A percentile compares a stretch with the other conserved stretches of the same genome.
phyloP scores from a whole-genome alignment of 1,284 basidiomycete genomes.

The Cystobasidium slooffiae region DNA sequence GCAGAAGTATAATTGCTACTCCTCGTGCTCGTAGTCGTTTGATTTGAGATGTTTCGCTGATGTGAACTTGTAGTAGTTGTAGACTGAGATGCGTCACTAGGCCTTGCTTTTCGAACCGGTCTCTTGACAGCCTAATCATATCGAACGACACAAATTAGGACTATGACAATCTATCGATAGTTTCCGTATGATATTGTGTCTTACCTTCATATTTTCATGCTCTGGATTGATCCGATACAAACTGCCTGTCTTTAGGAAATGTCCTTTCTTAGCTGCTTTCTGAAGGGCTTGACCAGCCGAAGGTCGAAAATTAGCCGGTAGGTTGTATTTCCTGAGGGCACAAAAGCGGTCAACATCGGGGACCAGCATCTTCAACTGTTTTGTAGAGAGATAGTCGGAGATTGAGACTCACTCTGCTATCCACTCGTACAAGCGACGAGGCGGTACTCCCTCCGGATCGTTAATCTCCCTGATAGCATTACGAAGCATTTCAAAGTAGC shows the following conservation, averaged over 20 bases:
- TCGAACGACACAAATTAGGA: background rate
- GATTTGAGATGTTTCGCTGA: constrained; percentile 14
- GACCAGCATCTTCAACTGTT: background rate
- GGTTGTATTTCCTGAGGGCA: constrained; percentile 51
- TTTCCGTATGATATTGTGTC: background rate
- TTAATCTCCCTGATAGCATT: constrained; percentile 38
- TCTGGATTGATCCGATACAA: constrained; percentile 54
- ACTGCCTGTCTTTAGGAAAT: constrained; percentile 54
- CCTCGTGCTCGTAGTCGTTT: constrained; percentile 6
- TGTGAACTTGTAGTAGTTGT: constrained; percentile 1
- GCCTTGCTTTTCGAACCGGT: constrained; percentile 13
- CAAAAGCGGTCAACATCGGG: constrained; percentile 46
- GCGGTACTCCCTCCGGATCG: constrained; percentile 32
- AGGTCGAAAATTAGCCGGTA: constrained; percentile 55
- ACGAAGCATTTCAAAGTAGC: constrained; percentile 43
- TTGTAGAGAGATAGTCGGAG: too few species aligned
- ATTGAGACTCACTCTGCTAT: constrained; percentile 33
- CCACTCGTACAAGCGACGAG: constrained; percentile 35
- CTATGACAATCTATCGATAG: background rate
- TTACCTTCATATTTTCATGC: constrained; percentile 51
- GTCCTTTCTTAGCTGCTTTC: constrained; percentile 55
- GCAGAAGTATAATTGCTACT: constrained; percentile 1
- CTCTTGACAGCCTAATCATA: background rate
- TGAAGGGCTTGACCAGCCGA: constrained; percentile 55
- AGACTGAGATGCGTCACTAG: background rate